Evolutionary conservation across 108 stramenopile genomes (phyloP).

Genomic region (Chaetoceros muelleri): DNA sequence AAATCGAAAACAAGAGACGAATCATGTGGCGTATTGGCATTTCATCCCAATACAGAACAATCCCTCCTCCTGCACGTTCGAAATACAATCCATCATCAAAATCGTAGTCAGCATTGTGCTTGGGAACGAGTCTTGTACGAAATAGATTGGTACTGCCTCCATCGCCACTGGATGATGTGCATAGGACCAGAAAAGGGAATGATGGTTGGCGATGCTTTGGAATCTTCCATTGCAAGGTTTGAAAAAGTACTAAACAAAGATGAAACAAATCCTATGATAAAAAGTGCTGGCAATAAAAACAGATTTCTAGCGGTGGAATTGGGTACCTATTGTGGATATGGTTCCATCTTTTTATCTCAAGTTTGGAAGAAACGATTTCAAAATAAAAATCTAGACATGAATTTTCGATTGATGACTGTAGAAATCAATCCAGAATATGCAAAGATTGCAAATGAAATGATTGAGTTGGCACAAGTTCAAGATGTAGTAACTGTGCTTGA

Average conservation of each 20-base stretch:
- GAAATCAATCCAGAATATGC: constrained; percentile 50
- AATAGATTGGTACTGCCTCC: constrained; percentile 61
- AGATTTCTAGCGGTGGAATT: constrained; percentile 53
- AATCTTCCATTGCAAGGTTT: constrained; percentile 10
- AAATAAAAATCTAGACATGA: constrained; percentile 1
- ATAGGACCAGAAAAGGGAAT: constrained; percentile 72
- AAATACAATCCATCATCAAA: constrained; percentile 20
- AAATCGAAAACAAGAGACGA: constrained; percentile 15
- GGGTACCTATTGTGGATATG: constrained; percentile 87
- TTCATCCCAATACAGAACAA: constrained; percentile 50
- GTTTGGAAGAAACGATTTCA: constrained; percentile 9
- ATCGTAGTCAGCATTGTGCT: background rate
- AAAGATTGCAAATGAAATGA: constrained; percentile 43
- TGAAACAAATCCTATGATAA: constrained; percentile 1
- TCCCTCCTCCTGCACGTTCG: constrained; percentile 47
- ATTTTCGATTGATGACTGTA: constrained; percentile 46
- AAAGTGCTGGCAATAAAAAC: constrained; percentile 3
- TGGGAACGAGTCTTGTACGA: constrained; percentile 2
- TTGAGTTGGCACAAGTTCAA: constrained; percentile 40
- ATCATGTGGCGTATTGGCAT: constrained; percentile 37
- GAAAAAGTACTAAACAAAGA: constrained; percentile 3
- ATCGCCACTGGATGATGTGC: constrained; percentile 91
- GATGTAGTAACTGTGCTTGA: constrained; percentile 35
- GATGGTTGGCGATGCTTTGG: constrained; percentile 24
- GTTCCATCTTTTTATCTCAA: constrained; percentile 41